Evolutionary conservation across 2,329 filamentous ascomycete genomes (phyloP), one percentile per base, ranked within the genome.

Genomic region (Diaporthe caulivora): DNA sequence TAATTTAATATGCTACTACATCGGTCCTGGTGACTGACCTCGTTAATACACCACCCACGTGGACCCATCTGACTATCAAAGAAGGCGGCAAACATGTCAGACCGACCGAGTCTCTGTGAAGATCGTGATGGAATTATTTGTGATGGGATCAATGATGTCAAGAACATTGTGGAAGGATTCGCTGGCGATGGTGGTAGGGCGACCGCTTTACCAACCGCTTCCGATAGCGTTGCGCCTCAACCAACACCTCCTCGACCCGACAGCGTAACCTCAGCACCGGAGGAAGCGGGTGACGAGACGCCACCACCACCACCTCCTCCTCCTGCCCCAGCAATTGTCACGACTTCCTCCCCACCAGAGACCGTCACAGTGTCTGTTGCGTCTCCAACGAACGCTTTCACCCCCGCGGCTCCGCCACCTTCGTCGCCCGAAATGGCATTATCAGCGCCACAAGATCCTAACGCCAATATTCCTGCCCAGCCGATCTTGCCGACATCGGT

Each of bases 11-110:
- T 67, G 62, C 1, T 29, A 40, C 47, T 67, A 7, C 5, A 29
- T 53, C 31, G 47, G 47, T 67, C 62, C 47, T 67, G 62, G 62
- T 9, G 62, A 67, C 62, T 53, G 62, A 53, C 2, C 29, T 53
- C 21, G 24, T 21, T 40, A 37, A 67, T 53, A 67, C 31, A 26
- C 6, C 18, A 2, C 47, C 8, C 13, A 49, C 26, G 13, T 29
- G 15, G 7, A 53, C 7, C 1, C 31, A 37, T n/a, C 17, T 13
- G 18, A 31, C 58, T 7, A 34, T 18, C 42, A 29, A 51, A 1
- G 7, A 18, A 9, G 26, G 18, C 29, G 47, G 17, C 47, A 8
- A 67, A 53, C 31, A 67, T 67, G 62, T 11, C 62, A 29, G 31
- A 40, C 21, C 29, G 21, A 7, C 29, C 18, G 15, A 1, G 21